Conservation (phyloP, 345 rosid species). For the Eucalyptus melliodora region DNA sequence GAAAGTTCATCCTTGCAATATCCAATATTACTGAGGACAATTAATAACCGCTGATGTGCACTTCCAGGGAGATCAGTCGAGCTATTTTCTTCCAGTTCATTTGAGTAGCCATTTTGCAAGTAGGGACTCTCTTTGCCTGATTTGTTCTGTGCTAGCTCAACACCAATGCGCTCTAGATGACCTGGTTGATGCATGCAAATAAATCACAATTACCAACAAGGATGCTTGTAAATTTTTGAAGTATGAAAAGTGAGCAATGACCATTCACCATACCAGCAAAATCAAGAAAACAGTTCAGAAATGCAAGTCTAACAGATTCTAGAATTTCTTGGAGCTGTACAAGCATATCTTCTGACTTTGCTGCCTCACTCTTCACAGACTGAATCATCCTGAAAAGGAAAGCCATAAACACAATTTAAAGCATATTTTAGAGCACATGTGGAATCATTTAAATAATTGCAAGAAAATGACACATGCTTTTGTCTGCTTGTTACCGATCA, state of each 20-base stretch:
- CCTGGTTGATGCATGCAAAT: constrained; percentile 17
- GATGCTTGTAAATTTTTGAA: not conserved
- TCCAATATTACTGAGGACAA: constrained; percentile 87
- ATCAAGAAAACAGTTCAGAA: constrained; percentile 92
- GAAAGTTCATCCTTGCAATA: constrained; percentile 95
- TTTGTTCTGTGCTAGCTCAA: constrained; percentile 35
- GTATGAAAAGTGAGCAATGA: not conserved
- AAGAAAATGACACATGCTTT: not conserved
- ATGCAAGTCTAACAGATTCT: constrained; percentile 83
- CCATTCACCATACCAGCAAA: constrained; percentile 60
- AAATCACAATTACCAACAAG: not conserved
- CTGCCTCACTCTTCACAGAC: constrained; percentile 65
- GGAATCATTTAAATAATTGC: not conserved
- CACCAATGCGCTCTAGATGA: constrained; percentile 52
- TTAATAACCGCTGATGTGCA: constrained; percentile 62
- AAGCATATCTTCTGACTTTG: constrained; percentile 68
- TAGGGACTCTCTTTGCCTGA: constrained; percentile 31
- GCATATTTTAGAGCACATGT: not conserved
- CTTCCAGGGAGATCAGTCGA: constrained; percentile 47
- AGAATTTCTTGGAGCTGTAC: constrained; percentile 78
- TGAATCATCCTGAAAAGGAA: constrained; percentile 61
- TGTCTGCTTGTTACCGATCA: not conserved
- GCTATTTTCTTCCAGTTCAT: constrained; percentile 26
- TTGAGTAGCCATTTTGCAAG: constrained; percentile 55
- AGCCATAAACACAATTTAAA: not conserved